Evolutionary conservation across 139 green algal species (phyloP), one percentile per base, ranked within the genome.

Genomic region (Nannochloris sp.): DNA sequence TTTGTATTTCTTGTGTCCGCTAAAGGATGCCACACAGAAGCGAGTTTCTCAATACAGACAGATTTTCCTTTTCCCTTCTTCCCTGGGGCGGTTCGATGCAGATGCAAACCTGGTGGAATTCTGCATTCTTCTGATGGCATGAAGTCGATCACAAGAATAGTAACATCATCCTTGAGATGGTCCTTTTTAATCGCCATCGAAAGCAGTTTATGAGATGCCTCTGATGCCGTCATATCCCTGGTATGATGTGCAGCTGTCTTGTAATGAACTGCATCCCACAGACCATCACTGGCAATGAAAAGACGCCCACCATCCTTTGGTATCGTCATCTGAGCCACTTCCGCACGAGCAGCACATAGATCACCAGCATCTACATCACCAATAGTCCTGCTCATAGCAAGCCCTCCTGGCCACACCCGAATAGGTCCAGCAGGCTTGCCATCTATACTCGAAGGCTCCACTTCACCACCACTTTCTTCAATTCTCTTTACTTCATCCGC

Each of bases 361-460:
- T 60, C 48, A 21, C 44, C 78, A 3, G 86, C 78, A 50, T 83
- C 79, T 15, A 58, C 44, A 70, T 96, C 88, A 9, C 90, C 90
- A 11, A 97, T 75, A 18, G 80, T 88, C 34, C 90, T 69, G 2
- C 69, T 79, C 86, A 96, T 95, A 64, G 83, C 82, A 60, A 97
- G 80, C 7, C 90, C 90, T 2, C 90, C 87, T 0, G 90, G 90
- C 90, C 90, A 97, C 48, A 95, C 84, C 1, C 90, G 72, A 60
- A 88, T 71, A 3, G 88, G 88, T 19, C 88, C 88, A 11, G 85
- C 55, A 7, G 68, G 68, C 54, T 62, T 63, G 34, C 68, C 73
- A 7, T 70, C 59, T 9, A 61, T 57, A 1, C 31, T 49, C 19
- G 66, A 64, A 2, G 34, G 37, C 8, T 61, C 68, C 3, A 95